Evolutionary conservation across 75 land plant genomes (phyloP).

Genomic region (Isoetes taiwanensis): DNA sequence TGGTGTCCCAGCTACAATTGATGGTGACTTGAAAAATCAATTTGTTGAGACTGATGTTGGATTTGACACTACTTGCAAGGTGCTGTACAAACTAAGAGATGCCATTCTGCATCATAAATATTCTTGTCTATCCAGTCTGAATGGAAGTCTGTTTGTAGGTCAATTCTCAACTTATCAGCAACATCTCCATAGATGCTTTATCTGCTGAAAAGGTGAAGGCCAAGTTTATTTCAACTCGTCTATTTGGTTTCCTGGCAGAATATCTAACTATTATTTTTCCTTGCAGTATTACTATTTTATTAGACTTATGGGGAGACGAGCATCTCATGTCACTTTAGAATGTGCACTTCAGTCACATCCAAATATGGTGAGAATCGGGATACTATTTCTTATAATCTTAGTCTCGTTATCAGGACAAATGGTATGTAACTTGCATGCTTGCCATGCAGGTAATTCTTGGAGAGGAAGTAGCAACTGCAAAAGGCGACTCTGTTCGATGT

Average conservation of each 20-base stretch:
- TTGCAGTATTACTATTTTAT: conserved; percentile 97
- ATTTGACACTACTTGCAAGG: conserved; percentile 6
- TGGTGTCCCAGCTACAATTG: background rate
- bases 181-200: background rate
- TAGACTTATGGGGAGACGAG: conserved; percentile 84
- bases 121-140: background rate
- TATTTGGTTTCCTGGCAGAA: no score
- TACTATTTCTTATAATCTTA: no score
- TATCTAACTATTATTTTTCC: no score
- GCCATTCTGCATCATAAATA: background rate
- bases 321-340: conserved; percentile 89
- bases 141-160: background rate
- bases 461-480: conserved; percentile 87
- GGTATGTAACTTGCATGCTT: no score
- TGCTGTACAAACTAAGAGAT: background rate
- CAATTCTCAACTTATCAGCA: conserved; percentile 7
- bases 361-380: no score
- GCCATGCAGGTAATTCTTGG: conserved; percentile 77
- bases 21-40: background rate
- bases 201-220: conserved; percentile 3
- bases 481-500: conserved; percentile 85
- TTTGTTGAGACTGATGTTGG: conserved; percentile 6
- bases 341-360: conserved; percentile 97
- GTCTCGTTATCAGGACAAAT: no score
- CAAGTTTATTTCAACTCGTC: no score